Conservation (phyloP, 345 rosid species). For the Gossypium turneri region DNA sequence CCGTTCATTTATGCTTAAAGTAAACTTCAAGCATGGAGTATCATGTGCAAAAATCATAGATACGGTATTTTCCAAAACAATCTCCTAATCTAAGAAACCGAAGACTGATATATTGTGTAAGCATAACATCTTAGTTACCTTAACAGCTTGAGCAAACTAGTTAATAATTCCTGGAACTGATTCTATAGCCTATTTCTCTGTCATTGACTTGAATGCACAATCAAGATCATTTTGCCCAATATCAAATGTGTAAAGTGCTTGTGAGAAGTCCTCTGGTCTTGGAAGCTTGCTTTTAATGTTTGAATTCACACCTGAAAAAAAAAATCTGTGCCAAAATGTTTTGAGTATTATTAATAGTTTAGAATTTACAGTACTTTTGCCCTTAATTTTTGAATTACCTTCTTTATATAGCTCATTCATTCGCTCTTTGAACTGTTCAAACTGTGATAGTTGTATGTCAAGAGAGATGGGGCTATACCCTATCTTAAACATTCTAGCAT, state of each 20-base stretch:
- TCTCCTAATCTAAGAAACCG: background rate
- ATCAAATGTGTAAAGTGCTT: conserved; percentile 63
- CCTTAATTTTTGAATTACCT: conserved; percentile 6
- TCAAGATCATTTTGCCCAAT: conserved; percentile 69
- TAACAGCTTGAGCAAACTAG: conserved; percentile 6
- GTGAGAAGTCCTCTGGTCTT: conserved; percentile 34
- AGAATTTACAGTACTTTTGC: background rate
- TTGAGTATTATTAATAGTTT: background rate
- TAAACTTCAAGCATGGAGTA: background rate
- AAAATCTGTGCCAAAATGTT: background rate
- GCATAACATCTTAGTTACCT: background rate
- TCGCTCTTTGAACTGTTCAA: conserved; percentile 29
- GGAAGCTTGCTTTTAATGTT: conserved; percentile 26
- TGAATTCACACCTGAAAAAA: conserved; percentile 38
- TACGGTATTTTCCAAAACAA: background rate
- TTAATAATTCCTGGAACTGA: background rate
- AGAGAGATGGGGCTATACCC: conserved; percentile 47
- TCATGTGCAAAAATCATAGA: no score
- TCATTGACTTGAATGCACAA: conserved; percentile 6
- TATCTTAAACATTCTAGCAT: conserved; percentile 23
- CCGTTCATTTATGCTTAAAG: background rate
- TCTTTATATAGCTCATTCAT: conserved; percentile 18
- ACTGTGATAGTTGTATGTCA: conserved; percentile 32
- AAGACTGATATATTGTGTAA: background rate
- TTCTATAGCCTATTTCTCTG: background rate